Conservation (phyloP, 176 grass and related monocot species). For the Hsuehochloa calcarea region DNA sequence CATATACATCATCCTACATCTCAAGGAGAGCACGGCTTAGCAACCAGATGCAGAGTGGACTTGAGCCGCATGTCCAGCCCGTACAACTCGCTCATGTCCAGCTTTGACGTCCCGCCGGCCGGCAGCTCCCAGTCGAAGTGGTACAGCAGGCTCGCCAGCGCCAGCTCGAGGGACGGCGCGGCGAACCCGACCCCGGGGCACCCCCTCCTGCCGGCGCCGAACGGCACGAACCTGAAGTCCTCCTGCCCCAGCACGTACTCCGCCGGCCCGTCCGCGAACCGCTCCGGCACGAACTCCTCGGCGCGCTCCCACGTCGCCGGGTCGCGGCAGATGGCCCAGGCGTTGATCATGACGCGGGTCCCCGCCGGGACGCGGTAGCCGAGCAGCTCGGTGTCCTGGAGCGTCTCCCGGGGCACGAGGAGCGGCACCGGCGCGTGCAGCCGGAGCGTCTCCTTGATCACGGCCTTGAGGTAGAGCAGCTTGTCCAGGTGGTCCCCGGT, state of each 20-base stretch:
- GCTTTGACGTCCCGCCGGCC: neutral
- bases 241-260: slow-evolving; percentile 25
- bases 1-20: too few species aligned
- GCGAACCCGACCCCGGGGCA: slow-evolving; percentile 52
- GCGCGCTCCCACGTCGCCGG: slow-evolving; percentile 40
- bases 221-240: slow-evolving; percentile 56
- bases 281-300: slow-evolving; percentile 48
- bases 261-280: slow-evolving; percentile 6
- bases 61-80: slow-evolving; percentile 39
- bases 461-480: slow-evolving; percentile 22
- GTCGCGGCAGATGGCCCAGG: slow-evolving; percentile 51
- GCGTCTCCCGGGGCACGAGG: slow-evolving; percentile 45
- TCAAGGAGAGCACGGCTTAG: slow-evolving; percentile 21
- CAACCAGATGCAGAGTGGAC: slow-evolving; percentile 23
- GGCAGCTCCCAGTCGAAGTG: slow-evolving; percentile 46
- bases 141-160: slow-evolving; percentile 31
- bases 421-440: slow-evolving; percentile 47
- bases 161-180: slow-evolving; percentile 18
- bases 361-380: slow-evolving; percentile 9
- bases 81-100: slow-evolving; percentile 35
- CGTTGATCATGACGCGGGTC: slow-evolving; percentile 47
- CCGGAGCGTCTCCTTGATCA: slow-evolving; percentile 52
- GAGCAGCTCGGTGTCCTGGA: slow-evolving; percentile 37
- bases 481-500: slow-evolving; percentile 28
- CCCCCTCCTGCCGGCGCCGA: slow-evolving; percentile 54